Conservation (phyloP, 2,329 filamentous ascomycete species). For the Talaromyces sp. region DNA sequence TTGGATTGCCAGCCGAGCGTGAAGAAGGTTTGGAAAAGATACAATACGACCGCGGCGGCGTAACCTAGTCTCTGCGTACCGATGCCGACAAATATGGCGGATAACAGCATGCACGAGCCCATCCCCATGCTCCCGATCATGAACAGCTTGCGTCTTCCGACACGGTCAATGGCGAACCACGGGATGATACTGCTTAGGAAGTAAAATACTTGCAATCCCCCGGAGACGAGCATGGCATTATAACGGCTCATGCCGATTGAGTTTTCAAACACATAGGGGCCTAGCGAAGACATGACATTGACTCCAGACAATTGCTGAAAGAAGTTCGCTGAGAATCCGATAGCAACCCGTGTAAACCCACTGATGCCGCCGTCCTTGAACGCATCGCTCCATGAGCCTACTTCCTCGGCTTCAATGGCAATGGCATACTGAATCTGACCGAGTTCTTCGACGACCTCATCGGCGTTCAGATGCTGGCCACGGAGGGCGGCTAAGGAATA, state of each 20-base stretch:
- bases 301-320: conserved; percentile 45
- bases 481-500: conserved; percentile 22
- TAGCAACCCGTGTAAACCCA: conserved; percentile 24
- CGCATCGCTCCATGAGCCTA: conserved; percentile 22
- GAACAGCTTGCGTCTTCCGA: conserved; percentile 17
- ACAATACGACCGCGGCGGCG: conserved; percentile 58
- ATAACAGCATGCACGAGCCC: conserved; percentile 33
- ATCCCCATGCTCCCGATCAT: conserved; percentile 14
- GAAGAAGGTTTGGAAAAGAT: conserved; percentile 67
- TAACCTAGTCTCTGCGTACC: conserved; percentile 27
- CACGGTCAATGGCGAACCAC: conserved; percentile 33
- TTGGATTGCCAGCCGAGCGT: conserved; percentile 65
- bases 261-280: conserved; percentile 41
- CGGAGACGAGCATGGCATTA: conserved; percentile 41
- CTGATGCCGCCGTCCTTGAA: conserved; percentile 24
- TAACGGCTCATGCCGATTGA: conserved; percentile 34
- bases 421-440: conserved; percentile 43
- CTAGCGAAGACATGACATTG: conserved; percentile 43
- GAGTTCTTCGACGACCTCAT: conserved; percentile 25
- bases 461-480: conserved; percentile 50
- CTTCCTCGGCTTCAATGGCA: conserved; percentile 37
- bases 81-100: conserved; percentile 39
- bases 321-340: conserved; percentile 26
- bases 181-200: conserved; percentile 29
- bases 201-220: conserved; percentile 42